phyloP scores from a whole-genome alignment of 805 yeast species.

The Alloascoidea africana region DNA sequence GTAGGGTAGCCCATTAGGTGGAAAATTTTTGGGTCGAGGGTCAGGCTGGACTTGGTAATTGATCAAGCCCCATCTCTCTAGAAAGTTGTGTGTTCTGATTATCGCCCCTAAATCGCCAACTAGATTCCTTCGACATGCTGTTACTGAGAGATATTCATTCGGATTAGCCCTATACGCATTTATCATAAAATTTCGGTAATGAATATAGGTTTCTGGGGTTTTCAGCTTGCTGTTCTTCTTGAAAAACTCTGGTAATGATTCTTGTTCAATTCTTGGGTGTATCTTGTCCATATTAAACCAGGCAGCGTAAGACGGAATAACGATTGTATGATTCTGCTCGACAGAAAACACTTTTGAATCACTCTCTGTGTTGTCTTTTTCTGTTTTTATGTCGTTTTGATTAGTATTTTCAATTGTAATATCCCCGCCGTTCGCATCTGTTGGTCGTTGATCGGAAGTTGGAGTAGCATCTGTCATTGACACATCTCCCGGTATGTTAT shows the following conservation, averaged over 20 bases:
- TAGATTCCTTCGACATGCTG: slow-evolving; percentile 81
- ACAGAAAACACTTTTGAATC: slow-evolving; percentile 8
- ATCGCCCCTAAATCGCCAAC: slow-evolving; percentile 88
- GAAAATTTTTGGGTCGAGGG: slow-evolving; percentile 36
- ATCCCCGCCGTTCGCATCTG: background rate
- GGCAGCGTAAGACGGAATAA: slow-evolving; percentile 73
- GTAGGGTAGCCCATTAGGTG: slow-evolving; percentile 49
- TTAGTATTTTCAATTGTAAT: background rate
- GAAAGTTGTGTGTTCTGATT: slow-evolving; percentile 68
- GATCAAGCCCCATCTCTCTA: slow-evolving; percentile 85
- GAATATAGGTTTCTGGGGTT: slow-evolving; percentile 67
- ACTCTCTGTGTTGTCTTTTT: background rate
- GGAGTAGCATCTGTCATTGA: background rate
- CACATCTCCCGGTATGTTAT: background rate
- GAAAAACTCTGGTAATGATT: slow-evolving; percentile 82
- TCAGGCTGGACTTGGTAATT: slow-evolving; percentile 85
- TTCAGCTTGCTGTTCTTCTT: slow-evolving; percentile 44
- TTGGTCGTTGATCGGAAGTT: no score
- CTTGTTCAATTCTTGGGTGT: slow-evolving; percentile 59
- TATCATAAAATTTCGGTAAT: slow-evolving; percentile 78
- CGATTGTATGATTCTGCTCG: slow-evolving; percentile 67
- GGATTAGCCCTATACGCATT: slow-evolving; percentile 83
- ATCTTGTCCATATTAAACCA: slow-evolving; percentile 72
- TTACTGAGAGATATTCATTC: slow-evolving; percentile 74
- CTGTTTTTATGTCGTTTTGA: background rate